Conservation (phyloP, 768 basidiomycete species). For the Suillus fuscotomentosus region DNA sequence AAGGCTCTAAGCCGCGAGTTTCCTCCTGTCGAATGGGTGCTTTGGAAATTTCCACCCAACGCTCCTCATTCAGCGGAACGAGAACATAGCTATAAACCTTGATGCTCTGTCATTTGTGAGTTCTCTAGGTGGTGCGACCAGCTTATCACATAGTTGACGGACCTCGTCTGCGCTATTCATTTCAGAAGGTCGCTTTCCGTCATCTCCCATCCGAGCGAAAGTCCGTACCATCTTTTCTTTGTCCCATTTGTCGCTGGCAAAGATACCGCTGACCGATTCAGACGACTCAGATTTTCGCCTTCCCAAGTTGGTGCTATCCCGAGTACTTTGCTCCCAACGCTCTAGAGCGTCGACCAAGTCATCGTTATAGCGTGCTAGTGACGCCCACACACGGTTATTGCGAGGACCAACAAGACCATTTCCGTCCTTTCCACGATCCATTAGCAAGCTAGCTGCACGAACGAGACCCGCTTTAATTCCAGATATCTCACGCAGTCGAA, state of each 20-base stretch:
- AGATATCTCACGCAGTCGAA: slow-evolving; percentile 61
- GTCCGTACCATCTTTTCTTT: slow-evolving; percentile 72
- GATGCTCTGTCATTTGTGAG: slow-evolving; percentile 32
- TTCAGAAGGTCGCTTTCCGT: slow-evolving; percentile 29
- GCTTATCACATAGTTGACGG: slow-evolving; percentile 6
- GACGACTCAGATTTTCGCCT: slow-evolving; percentile 22
- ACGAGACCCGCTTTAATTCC: slow-evolving; percentile 50
- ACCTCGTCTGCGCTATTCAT: slow-evolving; percentile 38
- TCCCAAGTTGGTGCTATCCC: slow-evolving; percentile 38
- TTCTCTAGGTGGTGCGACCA: not conserved
- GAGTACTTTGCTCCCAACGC: slow-evolving; percentile 56
- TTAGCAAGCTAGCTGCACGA: slow-evolving; percentile 53
- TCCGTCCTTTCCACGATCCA: slow-evolving; percentile 44
- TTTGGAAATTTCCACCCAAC: slow-evolving; percentile 40
- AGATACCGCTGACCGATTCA: slow-evolving; percentile 40
- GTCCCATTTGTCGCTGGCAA: slow-evolving; percentile 64
- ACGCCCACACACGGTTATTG: slow-evolving; percentile 59
- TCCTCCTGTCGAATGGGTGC: slow-evolving; percentile 22
- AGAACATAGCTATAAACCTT: slow-evolving; percentile 46
- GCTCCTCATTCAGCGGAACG: slow-evolving; percentile 42
- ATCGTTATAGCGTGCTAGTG: slow-evolving; percentile 81
- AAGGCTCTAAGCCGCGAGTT: not conserved
- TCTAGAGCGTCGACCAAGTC: slow-evolving; percentile 61
- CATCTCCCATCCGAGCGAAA: slow-evolving; percentile 62
- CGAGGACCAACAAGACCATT: slow-evolving; percentile 27